Base-by-base conservation (phyloP, 768 basidiomycete species). In the Rhodocollybia butyracea region DNA sequence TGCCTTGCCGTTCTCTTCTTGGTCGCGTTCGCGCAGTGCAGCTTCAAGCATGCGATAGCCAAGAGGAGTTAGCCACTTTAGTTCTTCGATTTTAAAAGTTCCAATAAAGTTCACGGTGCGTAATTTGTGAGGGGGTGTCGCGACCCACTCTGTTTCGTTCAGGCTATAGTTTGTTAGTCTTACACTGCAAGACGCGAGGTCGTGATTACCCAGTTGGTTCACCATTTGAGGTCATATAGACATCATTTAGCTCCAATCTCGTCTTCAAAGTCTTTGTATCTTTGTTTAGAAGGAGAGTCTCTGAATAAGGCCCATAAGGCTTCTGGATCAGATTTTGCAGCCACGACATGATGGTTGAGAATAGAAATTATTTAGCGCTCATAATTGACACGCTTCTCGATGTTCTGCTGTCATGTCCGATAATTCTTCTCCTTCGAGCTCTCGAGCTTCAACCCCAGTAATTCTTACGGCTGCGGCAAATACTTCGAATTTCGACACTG, bases 21-120 rank as follows among this genome's bases (percentile, higher is more conserved):
- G 21, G 32, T 56, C 55, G 24, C 55, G 55, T 56, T 56, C 46
- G 24, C 55, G 55, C 32, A 56, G 31, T n/a, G 46, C 38, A 24
- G 38, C 21, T n/a, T 47, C 17, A 26, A 56, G 55, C 46, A 21
- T 29, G 39, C 42, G 15, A 21, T n/a, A 34, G n/a, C 55, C 55
- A 40, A 12, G 24, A n/a, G 21, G 24, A 8, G 46, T 38, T 11
- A 56, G 36, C 55, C 55, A 56, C 13, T 12, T n/a, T 8, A 56
- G 27, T 11, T 41, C 30, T 29, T 48, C 30, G 21, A 56, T 42
- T 34, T 40, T 47, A 2, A 56, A 26, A 13, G 50, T 42, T 13
- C 55, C 55, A 24, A 39, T 48, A 40, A 56, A 56, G 2, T 48
- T 7, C 5, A 56, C 55, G 11, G 30, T 7, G 11, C 1, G 42